Percentiles rank a stretch among this genome's conserved stretches.
Conservation (phyloP, 2,329 filamentous ascomycete species). For the Onygena corvina region DNA sequence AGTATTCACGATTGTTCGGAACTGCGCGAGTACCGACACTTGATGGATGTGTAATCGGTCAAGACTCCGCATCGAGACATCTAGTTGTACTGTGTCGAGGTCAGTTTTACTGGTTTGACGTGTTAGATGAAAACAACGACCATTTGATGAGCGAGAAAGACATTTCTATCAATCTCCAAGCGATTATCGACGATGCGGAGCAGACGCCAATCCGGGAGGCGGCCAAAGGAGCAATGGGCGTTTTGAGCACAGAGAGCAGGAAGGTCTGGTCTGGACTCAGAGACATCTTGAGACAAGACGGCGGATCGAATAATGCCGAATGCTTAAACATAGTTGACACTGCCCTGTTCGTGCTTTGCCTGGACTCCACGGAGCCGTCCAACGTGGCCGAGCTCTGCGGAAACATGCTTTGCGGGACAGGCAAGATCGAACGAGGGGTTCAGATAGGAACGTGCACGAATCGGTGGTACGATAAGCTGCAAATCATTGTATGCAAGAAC, state of each 20-base stretch:
- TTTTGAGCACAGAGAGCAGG: conserved; percentile 89
- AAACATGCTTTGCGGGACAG: conserved; percentile 97
- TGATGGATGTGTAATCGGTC: conserved; percentile 87
- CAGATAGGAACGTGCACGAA: conserved; percentile 98
- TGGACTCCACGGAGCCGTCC: conserved; percentile 80
- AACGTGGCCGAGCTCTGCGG: conserved; percentile 78
- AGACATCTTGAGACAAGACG: conserved; percentile 74
- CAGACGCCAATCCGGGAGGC: conserved; percentile 86
- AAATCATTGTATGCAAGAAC: conserved; percentile 98
- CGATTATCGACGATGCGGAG: conserved; percentile 79
- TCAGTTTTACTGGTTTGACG: conserved; percentile 98
- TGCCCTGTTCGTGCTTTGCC: conserved; percentile 78
- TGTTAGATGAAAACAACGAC: conserved; percentile 85
- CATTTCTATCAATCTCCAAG: conserved; percentile 77
- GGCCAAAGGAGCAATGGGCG: conserved; percentile 86
- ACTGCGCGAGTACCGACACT: conserved; percentile 90
- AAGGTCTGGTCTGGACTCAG: conserved; percentile 90
- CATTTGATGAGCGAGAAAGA: conserved; percentile 96
- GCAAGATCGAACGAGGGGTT: conserved; percentile 78
- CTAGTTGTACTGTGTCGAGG: conserved; percentile 86
- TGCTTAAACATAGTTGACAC: conserved; percentile 93
- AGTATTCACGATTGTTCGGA: conserved; percentile 89
- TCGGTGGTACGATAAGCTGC: conserved; percentile 96
- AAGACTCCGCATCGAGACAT: conserved; percentile 87
- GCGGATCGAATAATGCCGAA: conserved; percentile 87